These are phyloP conservation scores for Trichoderma sp. DNA, from an alignment of 2,329 filamentous ascomycete species.

Conservation along the genomic window DNA sequence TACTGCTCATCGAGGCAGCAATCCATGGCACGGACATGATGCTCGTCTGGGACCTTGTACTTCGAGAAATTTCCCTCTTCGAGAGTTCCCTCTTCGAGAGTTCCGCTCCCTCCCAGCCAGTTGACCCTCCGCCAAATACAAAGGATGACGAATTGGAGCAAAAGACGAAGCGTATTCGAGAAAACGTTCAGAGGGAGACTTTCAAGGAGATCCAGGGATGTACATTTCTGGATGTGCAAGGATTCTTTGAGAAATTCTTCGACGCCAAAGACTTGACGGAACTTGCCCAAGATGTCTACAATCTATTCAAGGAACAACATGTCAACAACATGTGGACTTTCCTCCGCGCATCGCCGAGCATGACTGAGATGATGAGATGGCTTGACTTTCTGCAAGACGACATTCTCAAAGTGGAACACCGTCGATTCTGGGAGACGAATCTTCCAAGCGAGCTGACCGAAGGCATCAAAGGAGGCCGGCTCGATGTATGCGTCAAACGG, in stretches of 20 bases:
- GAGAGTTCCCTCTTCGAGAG: too few species aligned
- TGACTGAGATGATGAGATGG: background rate
- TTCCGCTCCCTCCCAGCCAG: background rate
- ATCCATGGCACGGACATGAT: background rate
- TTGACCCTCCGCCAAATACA: background rate
- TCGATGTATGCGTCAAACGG: background rate
- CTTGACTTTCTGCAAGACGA: background rate
- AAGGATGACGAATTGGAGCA: background rate
- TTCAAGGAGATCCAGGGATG: background rate
- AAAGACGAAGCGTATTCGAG: background rate
- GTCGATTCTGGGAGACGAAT: background rate
- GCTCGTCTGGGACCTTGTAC: conserved; percentile 4
- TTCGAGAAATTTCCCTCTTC: too few species aligned
- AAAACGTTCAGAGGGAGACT: background rate
- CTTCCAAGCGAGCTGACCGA: background rate
- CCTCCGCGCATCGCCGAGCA: background rate
- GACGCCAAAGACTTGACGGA: background rate
- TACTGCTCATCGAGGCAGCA: conserved; percentile 1
- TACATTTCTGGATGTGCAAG: background rate
- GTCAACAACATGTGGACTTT: background rate
- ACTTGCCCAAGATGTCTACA: background rate
- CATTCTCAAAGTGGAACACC: background rate
- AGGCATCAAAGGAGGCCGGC: background rate
- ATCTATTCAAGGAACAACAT: background rate
- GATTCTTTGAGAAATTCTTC: background rate